Percentiles rank a stretch among this genome's conserved stretches.
Conservation (phyloP, 106 monocot species). For the Dendrobium catenatum region DNA sequence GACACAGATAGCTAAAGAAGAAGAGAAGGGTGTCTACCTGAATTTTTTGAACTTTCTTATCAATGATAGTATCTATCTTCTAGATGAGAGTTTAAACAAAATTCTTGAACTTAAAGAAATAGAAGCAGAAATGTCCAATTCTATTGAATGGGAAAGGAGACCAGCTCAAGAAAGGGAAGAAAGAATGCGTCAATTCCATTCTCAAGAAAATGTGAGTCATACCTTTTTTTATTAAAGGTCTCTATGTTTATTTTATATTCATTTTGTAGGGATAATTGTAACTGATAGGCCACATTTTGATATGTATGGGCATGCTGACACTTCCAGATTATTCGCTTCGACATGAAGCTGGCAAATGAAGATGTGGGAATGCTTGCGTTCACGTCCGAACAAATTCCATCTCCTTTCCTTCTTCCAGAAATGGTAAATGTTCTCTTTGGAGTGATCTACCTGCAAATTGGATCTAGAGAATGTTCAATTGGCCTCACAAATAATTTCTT, state of each 20-base stretch:
- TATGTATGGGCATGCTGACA: constrained; percentile 7
- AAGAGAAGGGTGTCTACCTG: constrained; percentile 96
- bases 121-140: constrained; percentile 91
- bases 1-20: constrained; percentile 85
- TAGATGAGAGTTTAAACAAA: constrained; percentile 98
- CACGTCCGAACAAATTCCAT: constrained; percentile 91
- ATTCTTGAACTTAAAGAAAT: constrained; percentile 96
- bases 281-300: constrained; percentile 3
- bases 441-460: not conserved
- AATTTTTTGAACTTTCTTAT: constrained; percentile 96
- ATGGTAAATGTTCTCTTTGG: constrained; percentile 53
- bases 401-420: constrained; percentile 95
- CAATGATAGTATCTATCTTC: constrained; percentile 99
- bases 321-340: constrained; percentile 78
- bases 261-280: not conserved
- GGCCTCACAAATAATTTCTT: not conserved
- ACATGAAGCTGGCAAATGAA: constrained; percentile 98
- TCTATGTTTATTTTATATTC: not conserved
- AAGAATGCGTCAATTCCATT: constrained; percentile 68
- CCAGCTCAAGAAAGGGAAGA: constrained; percentile 92
- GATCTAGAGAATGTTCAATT: not conserved
- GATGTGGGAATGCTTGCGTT: constrained; percentile 93
- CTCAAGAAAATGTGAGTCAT: constrained; percentile 73
- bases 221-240: constrained; percentile 1
- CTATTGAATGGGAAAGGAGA: constrained; percentile 82